Base-by-base conservation (phyloP, 2,329 filamentous ascomycete genomes). In the Graphium sp. region DNA sequence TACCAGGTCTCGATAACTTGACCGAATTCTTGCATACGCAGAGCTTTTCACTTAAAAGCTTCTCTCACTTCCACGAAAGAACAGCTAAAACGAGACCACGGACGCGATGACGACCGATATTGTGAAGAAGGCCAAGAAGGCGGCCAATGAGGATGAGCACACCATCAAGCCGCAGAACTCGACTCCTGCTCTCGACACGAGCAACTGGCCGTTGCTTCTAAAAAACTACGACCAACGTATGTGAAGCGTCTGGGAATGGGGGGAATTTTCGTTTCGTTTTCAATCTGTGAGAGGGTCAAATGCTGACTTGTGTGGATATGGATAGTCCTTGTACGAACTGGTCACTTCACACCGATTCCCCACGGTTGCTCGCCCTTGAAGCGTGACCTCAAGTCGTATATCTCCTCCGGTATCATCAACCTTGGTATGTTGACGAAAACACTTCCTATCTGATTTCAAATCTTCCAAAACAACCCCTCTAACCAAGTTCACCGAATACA, bases 391-490 rank as follows among this genome's bases (percentile, higher is more conserved):
- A 94, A 94, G 66, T 84, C 80, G 39, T 98, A 95, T 62, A 75
- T 98, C 52, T 87, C 80, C 53, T 92, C 83, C 38, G 89, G 89
- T 59, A 87, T 98, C 34, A 95, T 98, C 60, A 98, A 98, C 62
- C 75, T 94, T 43, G n/a, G n/a, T n/a, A n/a, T n/a, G n/a, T n/a
- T n/a, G n/a, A n/a, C n/a, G 82, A 91, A 62, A 92, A 92, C 34
- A 34, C 36, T 24, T 38, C 36, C 21, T n/a, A n/a, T n/a, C n/a
- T n/a, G n/a, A n/a, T n/a, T n/a, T n/a, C n/a, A n/a, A n/a, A n/a
- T n/a, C n/a, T n/a, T n/a, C n/a, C n/a, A n/a, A n/a, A n/a, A n/a
- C n/a, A n/a, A n/a, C n/a, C n/a, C n/a, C n/a, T n/a, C n/a, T n/a
- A n/a, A n/a, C n/a, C n/a, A n/a, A n/a, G n/a, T n/a, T n/a, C n/a